These are phyloP conservation scores for Hypoxylon rickii DNA, from an alignment of 495 filamentous ascomycete genomes.

Conservation along the genomic window DNA sequence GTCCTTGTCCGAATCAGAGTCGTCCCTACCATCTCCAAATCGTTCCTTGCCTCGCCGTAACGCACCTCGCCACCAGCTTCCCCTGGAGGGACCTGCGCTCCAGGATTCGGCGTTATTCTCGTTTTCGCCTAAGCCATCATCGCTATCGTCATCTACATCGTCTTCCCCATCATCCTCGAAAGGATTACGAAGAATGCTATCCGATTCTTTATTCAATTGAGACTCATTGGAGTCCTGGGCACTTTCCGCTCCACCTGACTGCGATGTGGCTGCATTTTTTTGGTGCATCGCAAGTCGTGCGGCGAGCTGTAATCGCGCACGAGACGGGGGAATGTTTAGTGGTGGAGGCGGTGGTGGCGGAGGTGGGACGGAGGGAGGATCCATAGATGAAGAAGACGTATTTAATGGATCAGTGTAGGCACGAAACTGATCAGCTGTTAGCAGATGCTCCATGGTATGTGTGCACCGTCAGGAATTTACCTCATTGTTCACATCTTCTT, in stretches of 20 bases:
- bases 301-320: slow-evolving; percentile 84
- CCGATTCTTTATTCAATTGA: slow-evolving; percentile 30
- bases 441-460: slow-evolving; percentile 1
- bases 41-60: slow-evolving; percentile 43
- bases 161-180: slow-evolving; percentile 55
- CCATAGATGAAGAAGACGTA: slow-evolving; percentile 45
- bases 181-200: slow-evolving; percentile 45
- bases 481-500: slow-evolving; percentile 64
- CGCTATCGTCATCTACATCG: slow-evolving; percentile 52
- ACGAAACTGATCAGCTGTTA: slow-evolving; percentile 47
- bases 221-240: slow-evolving; percentile 32
- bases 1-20: slow-evolving; percentile 47
- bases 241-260: slow-evolving; percentile 37
- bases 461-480: too few species aligned
- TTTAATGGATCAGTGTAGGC: slow-evolving; percentile 56
- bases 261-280: slow-evolving; percentile 57
- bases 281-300: slow-evolving; percentile 80
- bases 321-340: slow-evolving; percentile 78
- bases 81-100: slow-evolving; percentile 40
- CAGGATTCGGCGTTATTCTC: slow-evolving; percentile 40
- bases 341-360: slow-evolving; percentile 65
- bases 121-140: slow-evolving; percentile 46
- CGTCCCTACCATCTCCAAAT: slow-evolving; percentile 53
- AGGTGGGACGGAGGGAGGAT: slow-evolving; percentile 55
- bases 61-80: slow-evolving; percentile 53